Conservation (phyloP, 768 basidiomycete genomes). For the Tylopilus cervinicoccineus region DNA sequence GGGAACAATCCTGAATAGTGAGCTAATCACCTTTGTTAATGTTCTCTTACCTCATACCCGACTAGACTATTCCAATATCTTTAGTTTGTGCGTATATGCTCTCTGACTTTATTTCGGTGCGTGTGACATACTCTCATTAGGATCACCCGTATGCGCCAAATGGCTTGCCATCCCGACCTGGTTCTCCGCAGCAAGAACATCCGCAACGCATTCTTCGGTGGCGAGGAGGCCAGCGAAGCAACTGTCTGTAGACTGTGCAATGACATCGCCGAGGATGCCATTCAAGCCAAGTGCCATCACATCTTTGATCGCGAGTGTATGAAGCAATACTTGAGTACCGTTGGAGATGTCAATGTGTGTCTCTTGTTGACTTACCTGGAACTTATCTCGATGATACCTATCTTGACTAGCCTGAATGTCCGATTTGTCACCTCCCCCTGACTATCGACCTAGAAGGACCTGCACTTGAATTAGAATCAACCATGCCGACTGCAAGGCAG, state of each 20-base stretch:
- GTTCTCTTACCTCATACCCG: constrained; percentile 4
- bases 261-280: constrained; percentile 96
- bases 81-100: constrained; percentile 55
- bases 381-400: not conserved
- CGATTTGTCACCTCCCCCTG: constrained; percentile 88
- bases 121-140: constrained; percentile 35
- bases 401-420: constrained; percentile 72
- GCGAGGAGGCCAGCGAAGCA: constrained; percentile 62
- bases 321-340: constrained; percentile 81
- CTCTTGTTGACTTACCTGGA: not conserved
- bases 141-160: constrained; percentile 93
- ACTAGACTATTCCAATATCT: constrained; percentile 85
- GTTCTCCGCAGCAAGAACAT: constrained; percentile 87
- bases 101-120: not conserved
- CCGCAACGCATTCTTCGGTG: constrained; percentile 50
- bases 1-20: constrained; percentile 91
- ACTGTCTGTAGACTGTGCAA: constrained; percentile 94
- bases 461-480: constrained; percentile 78
- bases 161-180: constrained; percentile 94
- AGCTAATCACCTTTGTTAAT: constrained; percentile 28
- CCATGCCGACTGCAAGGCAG: constrained; percentile 52
- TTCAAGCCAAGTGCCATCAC: constrained; percentile 88
- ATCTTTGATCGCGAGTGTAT: constrained; percentile 97
- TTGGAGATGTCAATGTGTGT: constrained; percentile 60
- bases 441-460: constrained; percentile 97